Conservation (phyloP, 805 yeast species). For the Kazachstania taianensis region DNA sequence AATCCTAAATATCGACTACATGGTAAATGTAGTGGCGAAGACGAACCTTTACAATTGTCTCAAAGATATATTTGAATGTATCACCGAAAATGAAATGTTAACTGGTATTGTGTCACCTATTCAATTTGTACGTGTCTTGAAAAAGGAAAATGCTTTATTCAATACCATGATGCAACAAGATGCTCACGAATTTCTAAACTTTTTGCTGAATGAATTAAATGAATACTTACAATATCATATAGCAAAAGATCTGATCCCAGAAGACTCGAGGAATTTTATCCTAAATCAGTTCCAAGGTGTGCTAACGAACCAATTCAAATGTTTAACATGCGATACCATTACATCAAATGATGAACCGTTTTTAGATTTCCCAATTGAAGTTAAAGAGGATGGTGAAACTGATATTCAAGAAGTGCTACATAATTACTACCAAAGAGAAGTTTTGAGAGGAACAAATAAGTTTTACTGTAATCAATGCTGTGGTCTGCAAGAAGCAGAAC, state of each 20-base stretch:
- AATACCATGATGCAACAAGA: conserved; percentile 94
- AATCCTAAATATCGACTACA: conserved; percentile 65
- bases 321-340: conserved; percentile 77
- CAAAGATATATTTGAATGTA: conserved; percentile 77
- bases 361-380: conserved; percentile 76
- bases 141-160: conserved; percentile 74
- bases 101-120: conserved; percentile 82
- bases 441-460: conserved; percentile 77
- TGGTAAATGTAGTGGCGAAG: conserved; percentile 32
- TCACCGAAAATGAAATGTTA: conserved; percentile 57
- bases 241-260: conserved; percentile 1
- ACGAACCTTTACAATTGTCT: conserved; percentile 51
- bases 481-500: conserved; percentile 88
- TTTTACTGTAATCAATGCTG: conserved; percentile 88
- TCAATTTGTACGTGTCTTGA: conserved; percentile 62
- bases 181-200: conserved; percentile 93
- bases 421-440: conserved; percentile 69
- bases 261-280: conserved; percentile 37
- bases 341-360: conserved; percentile 79
- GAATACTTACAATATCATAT: conserved; percentile 22
- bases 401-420: conserved; percentile 40
- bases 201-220: conserved; percentile 66
- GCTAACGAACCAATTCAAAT: conserved; percentile 77
- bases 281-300: conserved; percentile 74
- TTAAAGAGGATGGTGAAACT: conserved; percentile 65